Evolutionary conservation across 208 protist species (phyloP), one percentile per base, ranked within the genome.

Genomic region (Acanthamoeba quina): DNA sequence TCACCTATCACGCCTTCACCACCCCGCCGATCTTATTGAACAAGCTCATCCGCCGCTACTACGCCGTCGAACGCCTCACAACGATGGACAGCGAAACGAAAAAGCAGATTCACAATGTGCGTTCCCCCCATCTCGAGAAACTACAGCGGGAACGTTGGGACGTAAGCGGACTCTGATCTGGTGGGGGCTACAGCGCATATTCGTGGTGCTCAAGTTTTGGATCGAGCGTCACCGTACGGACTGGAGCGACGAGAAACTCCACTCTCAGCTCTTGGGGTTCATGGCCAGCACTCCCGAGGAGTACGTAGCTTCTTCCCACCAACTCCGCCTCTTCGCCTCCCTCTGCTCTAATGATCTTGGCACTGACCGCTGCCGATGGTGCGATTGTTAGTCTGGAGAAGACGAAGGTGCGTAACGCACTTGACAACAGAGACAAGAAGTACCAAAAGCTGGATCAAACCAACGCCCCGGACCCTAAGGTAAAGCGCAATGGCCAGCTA

Each of bases 1-100:
- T 96, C 58, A 97, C 96, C 0, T 97, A 96, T 60, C 95, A 96
- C 60, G 94, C 93, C 5, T 96, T 97, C 68, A 96, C 95, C 5
- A 95, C 96, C 29, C 94, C 96, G 9, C 92, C 96, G 15, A 94
- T 85, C 9, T 68, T 97, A 1, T 56, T 97, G 4, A 44, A 24
- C 31, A 97, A 97, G 85, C 58, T 97, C n/a, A 94, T 90, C 19
- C 95, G 96, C 47, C 49, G 96, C 41, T 96, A 94, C 29, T 58
- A 93, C n/a, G 26, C 47, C 15, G 47, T 85, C 4, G 76, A 58
- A 21, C 3, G 26, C 19, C 41, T 54, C 17, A 6, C 56, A 15
- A 60, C 56, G 2, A 60, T 60, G 56, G 66, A 41, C 9, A 37
- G 17, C 3, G 72, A 82, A 82, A 21, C 15, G 7, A 82, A 82